These are phyloP conservation scores for Beauveria rudraprayagi DNA, from an alignment of 2,329 filamentous ascomycete species.

Conservation along the genomic window DNA sequence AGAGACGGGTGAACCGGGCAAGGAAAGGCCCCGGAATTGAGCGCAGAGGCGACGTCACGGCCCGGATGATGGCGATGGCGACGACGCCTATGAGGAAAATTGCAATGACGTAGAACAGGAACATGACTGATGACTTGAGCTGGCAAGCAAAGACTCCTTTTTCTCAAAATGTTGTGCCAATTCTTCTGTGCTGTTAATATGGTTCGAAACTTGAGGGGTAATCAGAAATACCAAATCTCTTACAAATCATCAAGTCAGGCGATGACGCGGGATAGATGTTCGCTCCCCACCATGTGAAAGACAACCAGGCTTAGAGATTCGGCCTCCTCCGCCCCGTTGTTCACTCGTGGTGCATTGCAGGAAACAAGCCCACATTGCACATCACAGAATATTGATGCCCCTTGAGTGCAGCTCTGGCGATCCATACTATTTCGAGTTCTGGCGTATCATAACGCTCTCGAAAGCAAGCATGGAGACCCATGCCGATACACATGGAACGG, in stretches of 20 bases:
- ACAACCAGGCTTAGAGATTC: no score
- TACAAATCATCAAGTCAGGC: background rate
- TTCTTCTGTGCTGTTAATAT: background rate
- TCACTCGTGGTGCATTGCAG: no score
- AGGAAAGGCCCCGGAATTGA: constrained; percentile 36
- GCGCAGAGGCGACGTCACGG: constrained; percentile 24
- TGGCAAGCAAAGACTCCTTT: no score
- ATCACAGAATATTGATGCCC: no score
- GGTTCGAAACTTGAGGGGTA: background rate
- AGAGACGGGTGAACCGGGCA: constrained; percentile 34
- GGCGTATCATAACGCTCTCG: no score
- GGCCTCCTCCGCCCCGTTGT: no score
- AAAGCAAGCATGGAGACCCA: no score
- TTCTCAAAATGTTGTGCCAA: no score
- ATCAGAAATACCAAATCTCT: background rate
- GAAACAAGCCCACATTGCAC: no score
- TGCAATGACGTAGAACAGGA: background rate
- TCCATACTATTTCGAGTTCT: no score
- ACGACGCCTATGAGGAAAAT: background rate
- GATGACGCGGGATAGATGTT: background rate
- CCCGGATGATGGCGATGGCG: background rate
- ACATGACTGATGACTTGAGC: background rate
- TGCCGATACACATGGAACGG: no score
- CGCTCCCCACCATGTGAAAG: background rate
- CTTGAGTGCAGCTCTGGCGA: no score